phyloP scores from a whole-genome alignment of 345 rosid genomes.

The Gossypium turneri region DNA sequence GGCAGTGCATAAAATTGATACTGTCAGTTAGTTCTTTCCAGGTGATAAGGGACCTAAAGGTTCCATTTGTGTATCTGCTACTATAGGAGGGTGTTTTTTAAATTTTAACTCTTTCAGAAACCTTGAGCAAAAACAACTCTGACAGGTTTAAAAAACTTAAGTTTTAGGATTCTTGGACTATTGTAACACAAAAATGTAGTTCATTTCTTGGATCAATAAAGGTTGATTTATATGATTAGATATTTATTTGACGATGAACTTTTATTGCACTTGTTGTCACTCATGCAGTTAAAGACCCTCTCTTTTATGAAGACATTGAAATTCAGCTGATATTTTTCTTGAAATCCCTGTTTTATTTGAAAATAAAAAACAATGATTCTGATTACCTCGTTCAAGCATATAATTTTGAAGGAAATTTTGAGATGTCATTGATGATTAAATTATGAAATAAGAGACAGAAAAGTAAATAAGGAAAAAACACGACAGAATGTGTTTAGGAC shows the following conservation, averaged over 20 bases:
- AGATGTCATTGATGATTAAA: neutral
- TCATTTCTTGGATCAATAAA: neutral
- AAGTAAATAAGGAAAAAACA: neutral
- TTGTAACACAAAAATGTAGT: neutral
- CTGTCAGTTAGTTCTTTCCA: neutral
- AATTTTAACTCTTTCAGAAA: too few species aligned
- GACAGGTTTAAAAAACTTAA: neutral
- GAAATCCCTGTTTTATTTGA: neutral
- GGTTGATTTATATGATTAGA: neutral
- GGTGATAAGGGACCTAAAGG: neutral
- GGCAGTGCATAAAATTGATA: neutral
- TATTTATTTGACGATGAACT: neutral
- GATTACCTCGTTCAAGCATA: neutral
- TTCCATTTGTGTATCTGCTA: neutral
- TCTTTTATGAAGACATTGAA: neutral
- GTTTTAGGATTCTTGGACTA: neutral
- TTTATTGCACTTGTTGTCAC: neutral
- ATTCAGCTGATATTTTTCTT: neutral
- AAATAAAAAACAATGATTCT: neutral
- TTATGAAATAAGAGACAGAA: neutral
- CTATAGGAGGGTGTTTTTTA: neutral
- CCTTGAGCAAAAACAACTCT: neutral
- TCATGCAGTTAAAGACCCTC: neutral
- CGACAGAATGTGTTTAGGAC: neutral
- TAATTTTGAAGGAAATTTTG: neutral